These are phyloP conservation scores for Amphirosellinia nigrospora DNA, from an alignment of 495 filamentous ascomycete species.

Conservation along the genomic window DNA sequence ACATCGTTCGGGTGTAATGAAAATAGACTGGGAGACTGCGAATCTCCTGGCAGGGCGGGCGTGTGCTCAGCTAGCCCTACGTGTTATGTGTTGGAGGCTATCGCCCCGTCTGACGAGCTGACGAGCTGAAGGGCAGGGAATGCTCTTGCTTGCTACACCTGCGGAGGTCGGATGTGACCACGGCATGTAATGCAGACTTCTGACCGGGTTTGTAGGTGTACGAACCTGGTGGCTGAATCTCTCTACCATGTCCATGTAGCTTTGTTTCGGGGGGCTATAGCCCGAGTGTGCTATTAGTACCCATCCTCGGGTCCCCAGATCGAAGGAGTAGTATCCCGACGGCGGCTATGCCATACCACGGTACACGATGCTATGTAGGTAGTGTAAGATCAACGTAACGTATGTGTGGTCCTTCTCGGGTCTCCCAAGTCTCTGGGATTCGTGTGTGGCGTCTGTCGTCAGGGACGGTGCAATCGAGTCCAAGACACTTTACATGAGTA, in stretches of 20 bases:
- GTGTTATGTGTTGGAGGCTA: background rate
- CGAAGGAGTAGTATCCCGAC: conserved; percentile 1
- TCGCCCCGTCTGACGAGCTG: conserved; percentile 25
- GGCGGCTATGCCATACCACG: conserved; percentile 11
- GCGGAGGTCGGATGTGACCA: conserved; percentile 9
- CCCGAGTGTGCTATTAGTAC: conserved; percentile 2
- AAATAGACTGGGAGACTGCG: background rate
- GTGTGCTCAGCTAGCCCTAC: conserved; percentile 26
- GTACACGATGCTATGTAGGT: background rate
- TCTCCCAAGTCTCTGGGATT: conserved; percentile 14
- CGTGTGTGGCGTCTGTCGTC: conserved; percentile 22
- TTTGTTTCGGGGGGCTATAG: background rate
- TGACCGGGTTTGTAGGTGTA: conserved; percentile 9
- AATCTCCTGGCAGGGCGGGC: background rate
- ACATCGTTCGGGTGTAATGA: background rate
- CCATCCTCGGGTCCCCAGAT: conserved; percentile 9
- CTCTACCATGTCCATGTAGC: background rate
- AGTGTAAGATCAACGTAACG: background rate
- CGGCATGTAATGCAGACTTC: conserved; percentile 11
- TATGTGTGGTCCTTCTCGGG: conserved; percentile 25
- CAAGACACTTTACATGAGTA: background rate
- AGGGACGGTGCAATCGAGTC: conserved; percentile 22
- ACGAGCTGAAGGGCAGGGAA: background rate
- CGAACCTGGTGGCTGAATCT: background rate
- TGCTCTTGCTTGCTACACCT: background rate